These are phyloP conservation scores for Priceomyces melissophilus DNA, from an alignment of 805 yeast species.

Conservation along the genomic window DNA sequence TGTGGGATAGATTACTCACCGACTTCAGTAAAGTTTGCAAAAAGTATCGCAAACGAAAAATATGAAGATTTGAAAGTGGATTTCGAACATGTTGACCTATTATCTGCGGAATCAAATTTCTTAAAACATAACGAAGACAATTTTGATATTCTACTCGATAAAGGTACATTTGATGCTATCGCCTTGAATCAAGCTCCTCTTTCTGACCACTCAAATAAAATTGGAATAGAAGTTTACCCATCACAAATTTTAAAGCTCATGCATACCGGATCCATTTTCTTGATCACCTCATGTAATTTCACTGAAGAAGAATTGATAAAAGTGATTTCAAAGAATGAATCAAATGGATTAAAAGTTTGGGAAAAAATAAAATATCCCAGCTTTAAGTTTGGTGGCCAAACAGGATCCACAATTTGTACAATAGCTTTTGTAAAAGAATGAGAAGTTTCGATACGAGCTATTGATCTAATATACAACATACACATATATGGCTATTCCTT, in stretches of 20 bases:
- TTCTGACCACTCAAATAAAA: constrained; percentile 42
- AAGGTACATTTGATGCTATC: constrained; percentile 96
- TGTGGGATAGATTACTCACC: constrained; percentile 85
- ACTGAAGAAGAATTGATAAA: constrained; percentile 71
- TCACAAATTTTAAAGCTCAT: constrained; percentile 54
- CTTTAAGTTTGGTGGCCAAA: constrained; percentile 84
- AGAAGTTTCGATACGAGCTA: constrained; percentile 1
- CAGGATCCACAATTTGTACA: constrained; percentile 86
- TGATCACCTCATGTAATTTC: constrained; percentile 91
- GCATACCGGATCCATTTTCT: constrained; percentile 52
- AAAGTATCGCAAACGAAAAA: constrained; percentile 45
- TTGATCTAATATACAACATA: constrained; percentile 1
- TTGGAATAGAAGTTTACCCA: constrained; percentile 61
- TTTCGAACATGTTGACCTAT: constrained; percentile 71
- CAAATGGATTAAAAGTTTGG: constrained; percentile 53
- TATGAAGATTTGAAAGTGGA: constrained; percentile 36
- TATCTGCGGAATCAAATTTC: constrained; percentile 37
- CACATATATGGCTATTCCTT: not conserved
- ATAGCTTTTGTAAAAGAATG: constrained; percentile 61
- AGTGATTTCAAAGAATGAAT: constrained; percentile 45
- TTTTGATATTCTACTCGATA: constrained; percentile 81
- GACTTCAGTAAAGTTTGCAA: constrained; percentile 75
- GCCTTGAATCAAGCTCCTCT: constrained; percentile 66
- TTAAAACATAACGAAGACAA: constrained; percentile 30
- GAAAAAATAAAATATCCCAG: constrained; percentile 71